phyloP scores from a whole-genome alignment of 768 basidiomycete species.

The Tubosaeta brunneosetosa region DNA sequence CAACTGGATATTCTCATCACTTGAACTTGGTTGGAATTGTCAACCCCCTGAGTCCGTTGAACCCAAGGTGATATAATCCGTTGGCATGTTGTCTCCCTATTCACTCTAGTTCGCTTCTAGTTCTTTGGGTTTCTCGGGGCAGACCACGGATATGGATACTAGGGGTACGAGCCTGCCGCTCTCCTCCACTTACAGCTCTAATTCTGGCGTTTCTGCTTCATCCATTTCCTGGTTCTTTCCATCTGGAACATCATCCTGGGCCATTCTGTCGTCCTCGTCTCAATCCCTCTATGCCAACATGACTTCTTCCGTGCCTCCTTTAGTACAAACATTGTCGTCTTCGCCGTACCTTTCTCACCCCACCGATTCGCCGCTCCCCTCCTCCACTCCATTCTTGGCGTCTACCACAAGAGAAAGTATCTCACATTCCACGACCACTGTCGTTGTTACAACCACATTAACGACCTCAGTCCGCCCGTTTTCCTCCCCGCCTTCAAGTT shows the following conservation, averaged over 20 bases:
- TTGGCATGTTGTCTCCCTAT: neutral
- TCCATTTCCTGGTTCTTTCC: neutral
- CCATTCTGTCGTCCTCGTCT: neutral
- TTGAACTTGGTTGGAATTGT: neutral
- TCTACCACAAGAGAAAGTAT: neutral
- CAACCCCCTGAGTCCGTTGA: neutral
- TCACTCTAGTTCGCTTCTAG: conserved; percentile 8
- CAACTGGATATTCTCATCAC: neutral
- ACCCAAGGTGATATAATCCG: conserved; percentile 9
- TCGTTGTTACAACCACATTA: conserved; percentile 16
- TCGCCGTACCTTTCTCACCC: conserved; percentile 1
- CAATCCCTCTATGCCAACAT: neutral
- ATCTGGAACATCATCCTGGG: neutral
- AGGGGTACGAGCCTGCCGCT: conserved; percentile 19
- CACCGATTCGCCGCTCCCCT: neutral
- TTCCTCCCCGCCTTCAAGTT: neutral
- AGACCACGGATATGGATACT: conserved; percentile 4
- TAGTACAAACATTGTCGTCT: neutral
- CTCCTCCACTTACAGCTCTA: conserved; percentile 10
- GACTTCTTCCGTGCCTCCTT: neutral
- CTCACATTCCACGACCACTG: conserved; percentile 4
- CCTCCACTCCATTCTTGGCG: neutral
- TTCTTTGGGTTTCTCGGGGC: neutral
- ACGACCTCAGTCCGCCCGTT: conserved; percentile 1
- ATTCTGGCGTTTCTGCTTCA: conserved; percentile 13